Conservation (phyloP, 169 alveolate genomes). For the Ichthyophthirius multifiliis region DNA sequence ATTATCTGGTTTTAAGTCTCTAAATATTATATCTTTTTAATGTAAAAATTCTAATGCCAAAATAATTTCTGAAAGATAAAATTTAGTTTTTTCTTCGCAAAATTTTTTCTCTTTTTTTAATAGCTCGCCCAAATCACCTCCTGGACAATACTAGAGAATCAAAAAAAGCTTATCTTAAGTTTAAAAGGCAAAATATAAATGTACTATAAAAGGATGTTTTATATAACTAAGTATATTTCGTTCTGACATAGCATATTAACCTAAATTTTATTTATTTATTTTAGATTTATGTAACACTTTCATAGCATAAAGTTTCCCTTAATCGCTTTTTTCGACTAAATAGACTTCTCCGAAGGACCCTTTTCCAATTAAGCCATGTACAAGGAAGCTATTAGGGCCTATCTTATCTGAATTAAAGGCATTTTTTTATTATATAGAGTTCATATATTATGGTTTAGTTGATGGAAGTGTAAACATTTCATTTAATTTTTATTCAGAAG, state of each 20-base stretch:
- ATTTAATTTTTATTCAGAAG: no score
- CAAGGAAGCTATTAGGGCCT: slow-evolving; percentile 43
- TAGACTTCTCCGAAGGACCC: slow-evolving; percentile 91
- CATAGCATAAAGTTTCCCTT: slow-evolving; percentile 71
- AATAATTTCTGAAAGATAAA: slow-evolving; percentile 69
- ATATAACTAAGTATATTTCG: slow-evolving; percentile 80
- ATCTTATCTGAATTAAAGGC: no score
- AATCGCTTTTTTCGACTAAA: slow-evolving; percentile 69
- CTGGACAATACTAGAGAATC: slow-evolving; percentile 82
- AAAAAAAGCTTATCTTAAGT: slow-evolving; percentile 73
- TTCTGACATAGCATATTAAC: slow-evolving; percentile 87
- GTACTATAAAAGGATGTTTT: slow-evolving; percentile 85
- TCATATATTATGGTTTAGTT: no score
- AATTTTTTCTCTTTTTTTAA: slow-evolving; percentile 65
- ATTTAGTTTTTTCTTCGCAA: slow-evolving; percentile 60
- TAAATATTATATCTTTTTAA: slow-evolving; percentile 79
- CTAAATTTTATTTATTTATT: slow-evolving; percentile 65
- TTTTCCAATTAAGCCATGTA: slow-evolving; percentile 63
- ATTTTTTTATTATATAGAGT: no score
- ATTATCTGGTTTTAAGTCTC: slow-evolving; percentile 86
- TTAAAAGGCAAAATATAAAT: slow-evolving; percentile 82
- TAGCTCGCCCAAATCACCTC: slow-evolving; percentile 78
- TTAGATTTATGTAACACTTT: slow-evolving; percentile 78
- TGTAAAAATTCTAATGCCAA: slow-evolving; percentile 83
- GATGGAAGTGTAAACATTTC: no score